Conservation (phyloP, 805 yeast species). For the Schwanniomyces sp. region DNA sequence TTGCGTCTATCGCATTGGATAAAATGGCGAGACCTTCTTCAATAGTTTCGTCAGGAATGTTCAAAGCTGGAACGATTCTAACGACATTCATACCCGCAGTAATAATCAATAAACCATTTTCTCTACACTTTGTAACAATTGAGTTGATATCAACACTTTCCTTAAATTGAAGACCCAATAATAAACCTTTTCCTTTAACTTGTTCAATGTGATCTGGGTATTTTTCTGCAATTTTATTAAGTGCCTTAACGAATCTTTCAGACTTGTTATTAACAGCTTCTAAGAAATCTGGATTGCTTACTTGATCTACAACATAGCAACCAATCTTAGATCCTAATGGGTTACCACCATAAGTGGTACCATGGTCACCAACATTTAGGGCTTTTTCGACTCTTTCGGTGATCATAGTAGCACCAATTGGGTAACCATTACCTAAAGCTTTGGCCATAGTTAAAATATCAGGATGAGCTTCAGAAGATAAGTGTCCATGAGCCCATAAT, state of each 20-base stretch:
- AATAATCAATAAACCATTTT: conserved; percentile 77
- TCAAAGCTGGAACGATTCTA: conserved; percentile 90
- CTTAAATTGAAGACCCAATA: conserved; percentile 78
- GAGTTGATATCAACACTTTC: conserved; percentile 54
- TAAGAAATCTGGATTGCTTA: conserved; percentile 63
- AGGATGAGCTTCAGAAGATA: conserved; percentile 84
- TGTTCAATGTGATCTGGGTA: conserved; percentile 63
- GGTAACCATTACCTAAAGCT: conserved; percentile 95
- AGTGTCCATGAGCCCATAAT: conserved; percentile 85
- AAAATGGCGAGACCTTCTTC: conserved; percentile 72
- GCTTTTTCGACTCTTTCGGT: conserved; percentile 72
- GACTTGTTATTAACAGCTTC: conserved; percentile 61
- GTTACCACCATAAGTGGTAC: conserved; percentile 97
- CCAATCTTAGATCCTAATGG: conserved; percentile 88
- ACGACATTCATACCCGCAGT: conserved; percentile 92
- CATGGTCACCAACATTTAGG: conserved; percentile 91
- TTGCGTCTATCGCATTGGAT: conserved; percentile 47
- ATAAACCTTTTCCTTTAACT: conserved; percentile 85
- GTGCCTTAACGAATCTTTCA: conserved; percentile 50
- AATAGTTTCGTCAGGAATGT: conserved; percentile 69
- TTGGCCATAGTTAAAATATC: conserved; percentile 94
- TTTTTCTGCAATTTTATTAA: conserved; percentile 50
- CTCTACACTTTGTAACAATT: conserved; percentile 69
- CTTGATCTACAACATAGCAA: conserved; percentile 65
- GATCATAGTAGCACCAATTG: conserved; percentile 91